Base-by-base conservation (phyloP, 306 rosid species). In the Argentina anserina region DNA sequence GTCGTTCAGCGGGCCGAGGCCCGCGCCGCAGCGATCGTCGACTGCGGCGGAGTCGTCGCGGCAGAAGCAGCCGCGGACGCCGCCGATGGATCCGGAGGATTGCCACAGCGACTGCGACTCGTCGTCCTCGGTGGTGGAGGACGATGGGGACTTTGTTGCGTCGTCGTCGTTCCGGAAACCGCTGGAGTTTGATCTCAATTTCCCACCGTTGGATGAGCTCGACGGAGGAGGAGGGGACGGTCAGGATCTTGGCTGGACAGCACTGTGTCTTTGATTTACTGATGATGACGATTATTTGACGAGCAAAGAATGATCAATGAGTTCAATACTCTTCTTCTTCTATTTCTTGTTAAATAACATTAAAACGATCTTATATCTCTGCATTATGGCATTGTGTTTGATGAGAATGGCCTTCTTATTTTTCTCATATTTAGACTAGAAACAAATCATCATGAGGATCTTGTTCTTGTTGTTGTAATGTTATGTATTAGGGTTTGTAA, bases 101-200 rank as follows among this genome's bases (percentile, higher is more conserved):
- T 90, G 97, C 80, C 97, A 84, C 45, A 92, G 98, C 69, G 97
- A 90, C 80, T 92, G 98, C 71, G 98, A 88, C 39, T 92, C 98
- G 0, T 92, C 98, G 23, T 88, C 96, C 0, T 90, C 96, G 9
- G 96, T 90, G 5, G 80, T 90, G 1, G 93, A 84, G 43, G 90
- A 87, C 46, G 87, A 70, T 17, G 90, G 81, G 12, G 90, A 80
- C n/a, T 72, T 81, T 37, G 83, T 33, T 0, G 84, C 84, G 11
- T 83, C 96, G 4, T 83, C 96, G 3, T 45, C 86, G 75, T 77
- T 81, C 42, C 87, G 80, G 36, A 83, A 75, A 46, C 81, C 86
- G 10, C 56, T 86, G 79, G 86, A 90, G 33, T 88, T 92, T 52
- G 98, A 92, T 85, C 98, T 92, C 10, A 92, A 92, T 72, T 76